Base-by-base conservation (phyloP, 78 protist species). In the Polysphondylium violaceum region DNA sequence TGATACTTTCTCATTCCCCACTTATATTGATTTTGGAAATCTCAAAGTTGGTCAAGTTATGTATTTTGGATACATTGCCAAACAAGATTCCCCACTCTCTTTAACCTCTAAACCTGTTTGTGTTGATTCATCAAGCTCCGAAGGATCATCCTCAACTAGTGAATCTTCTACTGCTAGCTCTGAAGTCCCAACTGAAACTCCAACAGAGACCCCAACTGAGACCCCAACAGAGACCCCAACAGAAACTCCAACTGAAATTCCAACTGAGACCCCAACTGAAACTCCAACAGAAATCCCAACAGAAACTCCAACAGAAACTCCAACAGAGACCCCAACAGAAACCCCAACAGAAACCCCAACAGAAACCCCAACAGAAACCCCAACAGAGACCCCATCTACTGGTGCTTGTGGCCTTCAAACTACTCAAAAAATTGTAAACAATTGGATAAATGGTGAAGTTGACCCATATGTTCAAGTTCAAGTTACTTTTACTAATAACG, bases 51-150 rank as follows among this genome's bases (percentile, higher is more conserved):
- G 74, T 33, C 41, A 47, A 47, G 16, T 33, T 1, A 41, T 60
- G 8, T n/a, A 4, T 50, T 76, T 76, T 76, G 87, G 87, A 33
- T 63, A 55, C 14, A 63, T 58, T 2, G 9, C 87, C 31, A 60
- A 51, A 12, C 25, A 50, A 21, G 19, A 40, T 50, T 27, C 41
- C 1, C 31, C 67, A 12, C 31, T 40, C n/a, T 21, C 58, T 27
- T 44, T 47, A 21, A n/a, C 47, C 17, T 16, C 73, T 40, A 41
- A 9, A 2, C 21, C 56, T 59, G 12, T n/a, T 41, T 31, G 69
- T 40, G 27, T 23, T 9, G 76, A 44, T 27, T 11, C 40, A 11
- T 40, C 59, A 0, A 41, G 16, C 27, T 21, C 16, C 3, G 35
- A 1, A 0, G 17, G 69, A 11, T 29, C 35, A 58, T 23, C 56